Evolutionary conservation across 139 green algal species (phyloP).

Genomic region (Parachlorella kessleri): DNA sequence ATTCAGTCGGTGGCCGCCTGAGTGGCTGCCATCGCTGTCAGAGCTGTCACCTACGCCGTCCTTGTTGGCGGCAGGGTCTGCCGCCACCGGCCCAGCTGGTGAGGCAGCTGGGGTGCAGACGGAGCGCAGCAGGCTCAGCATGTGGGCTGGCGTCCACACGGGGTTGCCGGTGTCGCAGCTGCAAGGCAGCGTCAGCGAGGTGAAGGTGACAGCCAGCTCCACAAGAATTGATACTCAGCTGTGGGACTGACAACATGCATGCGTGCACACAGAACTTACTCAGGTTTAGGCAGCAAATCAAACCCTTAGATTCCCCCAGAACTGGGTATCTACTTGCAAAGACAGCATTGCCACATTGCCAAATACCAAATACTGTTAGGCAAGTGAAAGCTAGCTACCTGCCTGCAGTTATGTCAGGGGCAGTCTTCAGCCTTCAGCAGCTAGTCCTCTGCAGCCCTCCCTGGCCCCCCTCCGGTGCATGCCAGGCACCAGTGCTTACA

Average conservation of each 20-base stretch:
- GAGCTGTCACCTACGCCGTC: constrained; percentile 1
- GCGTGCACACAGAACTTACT: not conserved
- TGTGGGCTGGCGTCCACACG: constrained; percentile 15
- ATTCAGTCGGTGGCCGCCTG: not conserved
- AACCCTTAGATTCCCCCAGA: too few relatives aligned
- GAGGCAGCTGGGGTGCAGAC: not conserved
- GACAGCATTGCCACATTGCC: too few relatives aligned
- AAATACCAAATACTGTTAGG: too few relatives aligned
- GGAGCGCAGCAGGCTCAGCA: constrained; percentile 10
- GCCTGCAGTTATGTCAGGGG: too few relatives aligned
- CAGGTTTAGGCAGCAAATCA: not conserved
- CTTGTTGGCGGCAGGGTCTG: too few relatives aligned
- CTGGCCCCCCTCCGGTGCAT: not conserved
- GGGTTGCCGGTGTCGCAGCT: constrained; percentile 33
- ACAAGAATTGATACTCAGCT: too few relatives aligned
- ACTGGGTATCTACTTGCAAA: too few relatives aligned
- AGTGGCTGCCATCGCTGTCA: not conserved
- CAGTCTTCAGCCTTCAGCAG: not conserved
- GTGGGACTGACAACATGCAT: not conserved
- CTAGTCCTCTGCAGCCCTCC: not conserved
- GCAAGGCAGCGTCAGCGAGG: not conserved
- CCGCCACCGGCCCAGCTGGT: not conserved
- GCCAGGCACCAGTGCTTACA: not conserved
- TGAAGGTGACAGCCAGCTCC: not conserved
- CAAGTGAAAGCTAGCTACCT: too few relatives aligned